Conservation (phyloP, 495 filamentous ascomycete genomes). For the Chaetomidium leptoderma region DNA sequence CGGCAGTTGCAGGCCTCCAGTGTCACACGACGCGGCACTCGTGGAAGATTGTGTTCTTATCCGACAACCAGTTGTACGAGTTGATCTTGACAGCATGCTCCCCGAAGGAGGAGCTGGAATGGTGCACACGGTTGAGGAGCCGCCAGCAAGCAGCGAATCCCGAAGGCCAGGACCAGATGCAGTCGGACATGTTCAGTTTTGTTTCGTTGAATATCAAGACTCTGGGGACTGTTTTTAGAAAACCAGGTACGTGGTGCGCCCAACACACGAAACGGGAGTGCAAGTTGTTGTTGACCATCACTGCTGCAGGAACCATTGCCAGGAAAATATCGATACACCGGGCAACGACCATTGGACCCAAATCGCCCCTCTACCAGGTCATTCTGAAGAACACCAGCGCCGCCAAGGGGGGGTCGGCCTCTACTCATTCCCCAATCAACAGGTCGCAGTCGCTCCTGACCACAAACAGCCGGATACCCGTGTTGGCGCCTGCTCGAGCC, state of each 20-base stretch:
- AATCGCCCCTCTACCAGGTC: constrained; percentile 61
- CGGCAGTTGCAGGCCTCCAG: constrained; percentile 59
- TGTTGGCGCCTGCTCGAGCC: constrained; percentile 62
- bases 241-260: constrained; percentile 48
- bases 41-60: constrained; percentile 90
- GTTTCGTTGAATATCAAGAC: constrained; percentile 65
- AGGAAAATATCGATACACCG: constrained; percentile 79
- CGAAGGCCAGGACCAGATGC: constrained; percentile 43
- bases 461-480: constrained; percentile 55
- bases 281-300: constrained; percentile 14
- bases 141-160: constrained; percentile 30
- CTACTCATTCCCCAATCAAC: constrained; percentile 41
- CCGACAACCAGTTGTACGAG: constrained; percentile 72
- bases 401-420: constrained; percentile 46
- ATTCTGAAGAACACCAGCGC: constrained; percentile 87
- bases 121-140: constrained; percentile 55
- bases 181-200: constrained; percentile 51
- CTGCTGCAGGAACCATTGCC: constrained; percentile 54
- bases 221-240: constrained; percentile 68
- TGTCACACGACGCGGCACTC: constrained; percentile 82
- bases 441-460: constrained; percentile 68
- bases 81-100: constrained; percentile 86
- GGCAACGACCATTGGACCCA: constrained; percentile 61
- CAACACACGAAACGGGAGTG: too few species aligned
- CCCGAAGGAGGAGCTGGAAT: constrained; percentile 70